phyloP scores from a whole-genome alignment of 495 filamentous ascomycete genomes.

The Penicillium pancosmium region DNA sequence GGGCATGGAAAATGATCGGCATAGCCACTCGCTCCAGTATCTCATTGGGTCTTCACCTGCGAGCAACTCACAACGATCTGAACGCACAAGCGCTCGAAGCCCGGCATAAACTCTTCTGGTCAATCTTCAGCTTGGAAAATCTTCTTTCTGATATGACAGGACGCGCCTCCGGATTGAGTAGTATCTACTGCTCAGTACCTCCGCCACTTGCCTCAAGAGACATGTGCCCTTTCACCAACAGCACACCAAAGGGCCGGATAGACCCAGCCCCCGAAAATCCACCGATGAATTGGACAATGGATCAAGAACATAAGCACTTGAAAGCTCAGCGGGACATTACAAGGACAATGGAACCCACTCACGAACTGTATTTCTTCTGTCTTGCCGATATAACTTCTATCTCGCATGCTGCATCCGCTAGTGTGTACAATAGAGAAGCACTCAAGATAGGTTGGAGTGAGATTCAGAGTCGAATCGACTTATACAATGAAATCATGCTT shows the following conservation, averaged over 20 bases:
- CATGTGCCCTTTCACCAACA: neutral
- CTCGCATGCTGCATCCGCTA: neutral
- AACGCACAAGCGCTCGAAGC: constrained; percentile 46
- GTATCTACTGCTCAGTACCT: constrained; percentile 1
- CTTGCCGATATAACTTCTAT: neutral
- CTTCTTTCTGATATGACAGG: constrained; percentile 54
- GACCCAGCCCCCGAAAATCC: neutral
- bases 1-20: constrained; percentile 55
- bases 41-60: constrained; percentile 54
- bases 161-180: constrained; percentile 47
- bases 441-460: neutral
- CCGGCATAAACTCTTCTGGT: constrained; percentile 56
- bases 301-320: neutral
- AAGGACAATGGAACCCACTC: neutral
- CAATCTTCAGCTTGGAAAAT: constrained; percentile 51
- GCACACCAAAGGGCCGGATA: neutral
- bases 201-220: neutral
- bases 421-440: neutral
- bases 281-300: neutral
- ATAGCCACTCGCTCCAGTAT: constrained; percentile 52
- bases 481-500: neutral
- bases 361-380: neutral
- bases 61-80: constrained; percentile 34
- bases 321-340: neutral
- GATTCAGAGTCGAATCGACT: neutral